phyloP scores from a whole-genome alignment of 129 eudicot species.

The Flaveria robusta region DNA sequence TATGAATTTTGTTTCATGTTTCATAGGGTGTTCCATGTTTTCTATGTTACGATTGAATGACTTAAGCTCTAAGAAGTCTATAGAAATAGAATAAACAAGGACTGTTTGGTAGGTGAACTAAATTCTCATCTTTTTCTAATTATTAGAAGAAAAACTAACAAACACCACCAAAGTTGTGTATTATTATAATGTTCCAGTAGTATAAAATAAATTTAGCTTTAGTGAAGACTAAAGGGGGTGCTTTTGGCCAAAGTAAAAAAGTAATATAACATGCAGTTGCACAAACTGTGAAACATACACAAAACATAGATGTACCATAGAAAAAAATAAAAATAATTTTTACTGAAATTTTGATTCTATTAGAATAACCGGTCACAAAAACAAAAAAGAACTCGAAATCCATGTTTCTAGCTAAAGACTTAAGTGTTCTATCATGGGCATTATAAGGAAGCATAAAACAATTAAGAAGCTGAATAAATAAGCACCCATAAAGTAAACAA shows the following conservation, averaged over 20 bases:
- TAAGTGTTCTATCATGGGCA: not conserved
- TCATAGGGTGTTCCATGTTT: not conserved
- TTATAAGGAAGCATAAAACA: conserved; percentile 7
- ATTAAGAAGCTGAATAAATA: not conserved
- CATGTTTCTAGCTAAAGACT: conserved; percentile 19
- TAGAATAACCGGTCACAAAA: conserved; percentile 1
- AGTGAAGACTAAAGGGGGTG: not conserved
- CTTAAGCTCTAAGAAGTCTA: not conserved
- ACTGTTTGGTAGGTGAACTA: not conserved
- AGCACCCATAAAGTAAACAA: not conserved
- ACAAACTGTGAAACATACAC: not conserved
- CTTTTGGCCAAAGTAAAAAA: not conserved
- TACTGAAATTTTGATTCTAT: not conserved
- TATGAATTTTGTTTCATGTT: not conserved
- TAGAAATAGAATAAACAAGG: not conserved
- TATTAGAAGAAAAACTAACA: not conserved
- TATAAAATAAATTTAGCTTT: not conserved
- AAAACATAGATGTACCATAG: not conserved
- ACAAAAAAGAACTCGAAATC: not conserved
- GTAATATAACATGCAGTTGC: not conserved
- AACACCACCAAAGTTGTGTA: not conserved
- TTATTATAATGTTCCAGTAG: too few relatives aligned
- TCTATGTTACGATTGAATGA: not conserved
- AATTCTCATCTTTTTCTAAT: not conserved
- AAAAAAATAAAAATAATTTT: not conserved